Percentiles rank a stretch among this genome's conserved stretches.
These are phyloP conservation scores for Choricystis sp. DNA, from an alignment of 139 green algal species.

Conservation along the genomic window DNA sequence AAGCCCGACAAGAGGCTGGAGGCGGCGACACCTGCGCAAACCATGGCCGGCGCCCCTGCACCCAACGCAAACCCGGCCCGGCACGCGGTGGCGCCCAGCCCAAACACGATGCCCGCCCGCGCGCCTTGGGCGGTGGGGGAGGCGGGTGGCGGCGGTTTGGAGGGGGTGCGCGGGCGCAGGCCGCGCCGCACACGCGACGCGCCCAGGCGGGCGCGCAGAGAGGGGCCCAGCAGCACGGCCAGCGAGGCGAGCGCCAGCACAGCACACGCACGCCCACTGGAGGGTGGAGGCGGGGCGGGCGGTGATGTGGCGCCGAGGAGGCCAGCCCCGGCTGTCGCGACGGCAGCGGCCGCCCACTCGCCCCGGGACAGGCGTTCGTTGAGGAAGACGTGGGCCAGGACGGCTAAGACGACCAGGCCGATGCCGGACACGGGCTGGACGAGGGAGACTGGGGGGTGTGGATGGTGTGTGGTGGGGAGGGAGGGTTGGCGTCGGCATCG, in stretches of 20 bases:
- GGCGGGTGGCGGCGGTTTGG: neutral
- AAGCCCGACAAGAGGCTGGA: constrained; percentile 35
- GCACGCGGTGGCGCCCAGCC: constrained; percentile 47
- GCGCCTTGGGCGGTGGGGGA: constrained; percentile 1
- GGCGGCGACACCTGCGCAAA: constrained; percentile 32
- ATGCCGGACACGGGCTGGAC: constrained; percentile 71
- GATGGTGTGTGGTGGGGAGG: too few relatives aligned
- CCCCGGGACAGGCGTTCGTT: constrained; percentile 32
- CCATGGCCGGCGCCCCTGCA: constrained; percentile 19
- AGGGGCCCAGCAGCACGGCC: constrained; percentile 9
- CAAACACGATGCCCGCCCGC: constrained; percentile 73
- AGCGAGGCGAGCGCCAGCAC: constrained; percentile 22
- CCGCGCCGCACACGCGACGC: too few relatives aligned
- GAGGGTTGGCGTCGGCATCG: too few relatives aligned
- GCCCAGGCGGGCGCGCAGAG: too few relatives aligned
- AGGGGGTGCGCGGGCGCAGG: neutral
- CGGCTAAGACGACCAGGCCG: constrained; percentile 58
- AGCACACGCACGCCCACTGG: too few relatives aligned
- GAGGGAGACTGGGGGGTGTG: constrained; percentile 52
- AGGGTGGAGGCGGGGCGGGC: too few relatives aligned
- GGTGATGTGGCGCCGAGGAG: constrained; percentile 38
- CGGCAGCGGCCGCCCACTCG: constrained; percentile 44
- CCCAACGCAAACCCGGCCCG: constrained; percentile 51
- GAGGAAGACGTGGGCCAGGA: constrained; percentile 77
- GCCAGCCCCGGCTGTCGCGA: constrained; percentile 35